Evolutionary conservation across 2,329 filamentous ascomycete genomes (phyloP).

Genomic region (Thielaviopsis euricoi): DNA sequence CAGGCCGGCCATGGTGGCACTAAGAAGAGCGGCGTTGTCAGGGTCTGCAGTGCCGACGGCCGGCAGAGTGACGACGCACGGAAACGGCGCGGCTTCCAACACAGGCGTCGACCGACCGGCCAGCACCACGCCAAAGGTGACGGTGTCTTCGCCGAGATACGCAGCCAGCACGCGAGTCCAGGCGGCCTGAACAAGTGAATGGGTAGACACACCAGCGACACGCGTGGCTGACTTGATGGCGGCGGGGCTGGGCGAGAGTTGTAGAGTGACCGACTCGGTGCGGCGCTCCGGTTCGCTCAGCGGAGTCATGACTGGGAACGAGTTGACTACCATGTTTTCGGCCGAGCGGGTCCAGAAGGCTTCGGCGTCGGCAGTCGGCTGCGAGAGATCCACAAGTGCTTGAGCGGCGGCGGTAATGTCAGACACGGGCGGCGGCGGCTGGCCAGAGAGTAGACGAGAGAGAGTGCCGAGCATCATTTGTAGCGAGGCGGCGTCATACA

Average conservation of each 20-base stretch:
- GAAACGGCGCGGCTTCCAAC: slow-evolving; percentile 48
- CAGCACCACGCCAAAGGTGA: slow-evolving; percentile 67
- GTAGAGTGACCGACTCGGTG: slow-evolving; percentile 18
- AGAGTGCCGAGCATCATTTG: slow-evolving; percentile 47
- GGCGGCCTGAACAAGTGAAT: slow-evolving; percentile 57
- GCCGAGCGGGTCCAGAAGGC: slow-evolving; percentile 48
- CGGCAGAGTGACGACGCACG: slow-evolving; percentile 70
- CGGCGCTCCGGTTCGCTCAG: slow-evolving; percentile 23
- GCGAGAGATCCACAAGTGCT: neutral
- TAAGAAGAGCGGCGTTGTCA: slow-evolving; percentile 39
- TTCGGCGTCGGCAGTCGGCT: slow-evolving; percentile 19
- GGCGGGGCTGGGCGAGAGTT: neutral
- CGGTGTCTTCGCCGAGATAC: slow-evolving; percentile 57
- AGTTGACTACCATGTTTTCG: slow-evolving; percentile 38
- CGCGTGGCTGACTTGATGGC: slow-evolving; percentile 40
- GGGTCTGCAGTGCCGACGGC: slow-evolving; percentile 32
- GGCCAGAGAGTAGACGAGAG: slow-evolving; percentile 15
- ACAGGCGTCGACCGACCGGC: slow-evolving; percentile 52
- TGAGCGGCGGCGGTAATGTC: neutral
- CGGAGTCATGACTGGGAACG: slow-evolving; percentile 64
- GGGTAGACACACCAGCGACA: slow-evolving; percentile 49
- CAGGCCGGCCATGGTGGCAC: slow-evolving; percentile 47
- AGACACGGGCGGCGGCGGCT: slow-evolving; percentile 5
- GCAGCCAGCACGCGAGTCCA: slow-evolving; percentile 62
- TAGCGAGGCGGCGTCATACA: slow-evolving; percentile 73